Percentiles rank a stretch among this genome's conserved stretches.
These are phyloP conservation scores for Metschnikowia cubensis DNA, from an alignment of 805 yeast genomes.

Conservation along the genomic window DNA sequence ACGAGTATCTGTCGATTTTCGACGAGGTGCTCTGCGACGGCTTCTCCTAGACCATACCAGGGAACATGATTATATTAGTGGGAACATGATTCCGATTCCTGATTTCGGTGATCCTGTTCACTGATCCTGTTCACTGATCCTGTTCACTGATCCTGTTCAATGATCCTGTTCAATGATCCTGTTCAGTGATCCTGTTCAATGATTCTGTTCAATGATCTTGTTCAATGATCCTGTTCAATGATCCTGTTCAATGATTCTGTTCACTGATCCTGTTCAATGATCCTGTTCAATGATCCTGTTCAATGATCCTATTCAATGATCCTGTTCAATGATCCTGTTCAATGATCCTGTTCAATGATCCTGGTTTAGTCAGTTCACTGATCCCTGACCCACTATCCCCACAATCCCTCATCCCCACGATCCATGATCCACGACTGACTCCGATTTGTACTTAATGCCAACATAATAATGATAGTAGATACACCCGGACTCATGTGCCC, in stretches of 20 bases:
- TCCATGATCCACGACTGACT: too few relatives aligned
- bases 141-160: not conserved
- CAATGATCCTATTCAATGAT: not conserved
- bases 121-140: slow-evolving; percentile 1
- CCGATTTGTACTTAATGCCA: too few relatives aligned
- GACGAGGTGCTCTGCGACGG: slow-evolving; percentile 20
- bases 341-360: not conserved
- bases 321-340: too few relatives aligned
- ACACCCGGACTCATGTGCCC: too few relatives aligned
- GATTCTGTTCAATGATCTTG: slow-evolving; percentile 2
- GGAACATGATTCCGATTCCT: too few relatives aligned
- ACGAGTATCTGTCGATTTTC: slow-evolving; percentile 18
- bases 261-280: too few relatives aligned
- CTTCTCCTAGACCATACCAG: slow-evolving; percentile 11
- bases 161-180: not conserved
- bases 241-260: not conserved
- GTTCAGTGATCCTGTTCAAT: slow-evolving; percentile 3
- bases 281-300: too few relatives aligned
- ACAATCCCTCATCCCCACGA: too few relatives aligned
- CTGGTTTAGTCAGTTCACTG: too few relatives aligned
- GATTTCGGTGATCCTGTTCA: slow-evolving; percentile 6
- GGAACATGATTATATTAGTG: too few relatives aligned
- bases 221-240: not conserved
- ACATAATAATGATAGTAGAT: too few relatives aligned
- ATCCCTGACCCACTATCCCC: too few relatives aligned